Base-by-base conservation (phyloP, 78 protist genomes). In the Pigoraptor vietnamica region DNA sequence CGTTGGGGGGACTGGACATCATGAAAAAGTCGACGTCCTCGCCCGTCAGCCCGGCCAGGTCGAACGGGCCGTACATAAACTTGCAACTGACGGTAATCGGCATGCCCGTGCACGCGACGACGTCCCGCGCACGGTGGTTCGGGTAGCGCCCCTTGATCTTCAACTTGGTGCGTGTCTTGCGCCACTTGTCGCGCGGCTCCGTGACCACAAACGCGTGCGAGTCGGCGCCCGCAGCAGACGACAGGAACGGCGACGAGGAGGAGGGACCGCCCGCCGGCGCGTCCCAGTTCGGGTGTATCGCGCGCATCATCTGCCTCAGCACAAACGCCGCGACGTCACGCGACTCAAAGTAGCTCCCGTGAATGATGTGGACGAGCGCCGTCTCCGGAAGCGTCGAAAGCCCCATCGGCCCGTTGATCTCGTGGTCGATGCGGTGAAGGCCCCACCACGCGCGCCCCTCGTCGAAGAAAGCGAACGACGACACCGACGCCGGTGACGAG, bases 51-150 rank as follows among this genome's bases (percentile, higher is more conserved):
- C 34, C 38, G 19, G 6, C 38, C 2, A 35, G 38, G 19, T 83
- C 88, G 38, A 83, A 35, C 38, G 88, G 25, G 35, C 88, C 88
- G 88, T 83, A 83, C 88, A 35, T 35, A 24, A 83, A 83, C 39
- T 35, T 32, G 23, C 39, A 6, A 6, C n/a, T 34, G 34, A 83
- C 34, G 6, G 84, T 79, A 19, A 83, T 37, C 21, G 35, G 39
- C 39, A 24, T 9, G 35, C 39, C 88, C 35, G 1, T 19, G 35
- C 35, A 24, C 88, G 23, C 88, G 34, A 83, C 88, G 39, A 83
- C 88, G 38, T 83, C 88, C 88, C 34, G 39, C 39, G 39, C 88
- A 14, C 88, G 88, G 38, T 83, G 88, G 88, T 83, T 83, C 21
- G 88, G 39, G 38, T 34, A 29, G 24, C 35, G 38, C 39, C 88